Evolutionary conservation across 306 rosid species (phyloP), one percentile per base, ranked within the genome.

Genomic region (Luffa aegyptiaca): DNA sequence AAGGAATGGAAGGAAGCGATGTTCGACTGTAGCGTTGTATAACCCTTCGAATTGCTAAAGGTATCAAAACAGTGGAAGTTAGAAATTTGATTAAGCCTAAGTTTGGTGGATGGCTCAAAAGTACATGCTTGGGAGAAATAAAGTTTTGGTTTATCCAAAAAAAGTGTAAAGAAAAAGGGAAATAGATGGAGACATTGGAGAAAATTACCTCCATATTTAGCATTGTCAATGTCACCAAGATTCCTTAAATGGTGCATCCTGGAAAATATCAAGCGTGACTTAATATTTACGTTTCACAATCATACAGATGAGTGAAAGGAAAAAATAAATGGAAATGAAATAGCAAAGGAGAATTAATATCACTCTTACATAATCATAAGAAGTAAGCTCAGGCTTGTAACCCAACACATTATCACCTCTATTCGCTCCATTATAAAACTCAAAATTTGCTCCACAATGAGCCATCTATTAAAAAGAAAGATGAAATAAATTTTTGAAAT

Each of bases 181-280:
- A 73, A 78, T 33, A 48, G 57, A 76, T 52, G 36, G 18, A 73
- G 70, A 80, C 20, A 66, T 45, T 63, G 36, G 69, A 57, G 33
- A 64, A 37, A 41, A 66, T 64, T 53, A 93, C 98, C 98, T 79
- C 83, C 79, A 86, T 88, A 93, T 81, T 93, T 93, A 44, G 90
- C 84, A 80, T 92, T 90, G 91, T 82, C 88, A 72, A 92, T 85
- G 83, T 93, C 97, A 64, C 98, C 98, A n/a, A 56, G 89, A 80
- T 83, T 93, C 98, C 83, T 84, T 89, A 68, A 93, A 92, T 2
- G 98, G 96, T 8, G 98, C 98, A 87, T 93, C 98, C 98, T 93
- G 88, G 82, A 56, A 83, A 82, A 82, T 55, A 75, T 78, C 52
- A 46, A 12, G 77, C 56, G 68, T n/a, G 18, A 71, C 36, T 16